Evolutionary conservation across 805 yeast species (phyloP).

Genomic region (Saturnispora halmiae): DNA sequence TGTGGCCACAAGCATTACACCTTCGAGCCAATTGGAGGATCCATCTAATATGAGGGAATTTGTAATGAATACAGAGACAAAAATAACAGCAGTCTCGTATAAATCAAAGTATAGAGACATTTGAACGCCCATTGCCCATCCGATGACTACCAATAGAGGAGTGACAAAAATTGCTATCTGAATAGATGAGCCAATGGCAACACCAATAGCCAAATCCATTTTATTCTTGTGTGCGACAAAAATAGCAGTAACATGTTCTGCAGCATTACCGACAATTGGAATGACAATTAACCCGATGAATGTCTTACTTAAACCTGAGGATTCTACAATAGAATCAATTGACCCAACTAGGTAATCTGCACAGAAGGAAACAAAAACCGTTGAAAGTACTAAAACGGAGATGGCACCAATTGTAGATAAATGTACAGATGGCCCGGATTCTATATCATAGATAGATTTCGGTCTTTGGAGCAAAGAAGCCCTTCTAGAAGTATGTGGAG

Average conservation of each 20-base stretch:
- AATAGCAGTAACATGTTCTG: conserved; percentile 96
- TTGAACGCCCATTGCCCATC: conserved; percentile 88
- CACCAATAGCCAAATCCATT: conserved; percentile 96
- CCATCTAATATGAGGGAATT: conserved; percentile 88
- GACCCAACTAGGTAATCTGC: conserved; percentile 94
- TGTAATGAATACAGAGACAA: conserved; percentile 80
- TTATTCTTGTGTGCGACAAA: conserved; percentile 91
- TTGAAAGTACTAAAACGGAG: conserved; percentile 48
- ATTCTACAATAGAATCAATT: conserved; percentile 78
- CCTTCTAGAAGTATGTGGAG: conserved; percentile 15
- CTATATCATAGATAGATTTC: conserved; percentile 24
- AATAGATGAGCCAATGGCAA: conserved; percentile 91
- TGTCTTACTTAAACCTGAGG: conserved; percentile 84
- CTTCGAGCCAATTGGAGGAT: conserved; percentile 94
- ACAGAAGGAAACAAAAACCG: conserved; percentile 75
- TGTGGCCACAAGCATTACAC: conserved; percentile 82
- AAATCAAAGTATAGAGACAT: conserved; percentile 89
- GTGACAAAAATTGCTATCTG: conserved; percentile 94
- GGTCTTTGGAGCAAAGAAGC: conserved; percentile 24
- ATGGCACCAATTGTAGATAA: conserved; percentile 50
- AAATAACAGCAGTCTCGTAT: conserved; percentile 87
- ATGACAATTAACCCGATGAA: conserved; percentile 89
- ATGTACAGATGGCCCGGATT: conserved; percentile 26
- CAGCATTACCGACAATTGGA: conserved; percentile 98
- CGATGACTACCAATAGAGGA: conserved; percentile 87